These are phyloP conservation scores for Colletotrichum navitas DNA, from an alignment of 2,329 filamentous ascomycete genomes.

Conservation along the genomic window DNA sequence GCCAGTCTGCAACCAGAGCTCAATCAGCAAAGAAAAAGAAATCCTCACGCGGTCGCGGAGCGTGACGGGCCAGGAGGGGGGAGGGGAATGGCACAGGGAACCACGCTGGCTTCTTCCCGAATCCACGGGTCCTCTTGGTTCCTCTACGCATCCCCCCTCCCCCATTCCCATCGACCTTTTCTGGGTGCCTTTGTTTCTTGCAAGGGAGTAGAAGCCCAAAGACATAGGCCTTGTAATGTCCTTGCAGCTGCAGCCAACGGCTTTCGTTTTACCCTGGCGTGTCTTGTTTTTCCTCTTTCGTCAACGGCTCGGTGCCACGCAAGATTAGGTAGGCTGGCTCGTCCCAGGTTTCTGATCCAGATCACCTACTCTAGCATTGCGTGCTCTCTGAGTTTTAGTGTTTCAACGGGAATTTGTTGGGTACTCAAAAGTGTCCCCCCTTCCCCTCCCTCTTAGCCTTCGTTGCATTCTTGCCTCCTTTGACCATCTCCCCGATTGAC, in stretches of 20 bases:
- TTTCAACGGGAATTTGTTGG: background rate
- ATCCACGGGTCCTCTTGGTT: background rate
- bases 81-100: background rate
- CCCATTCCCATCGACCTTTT: background rate
- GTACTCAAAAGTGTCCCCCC: background rate
- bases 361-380: background rate
- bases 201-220: background rate
- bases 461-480: background rate
- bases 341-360: background rate
- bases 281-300: background rate
- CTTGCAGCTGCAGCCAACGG: background rate
- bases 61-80: background rate
- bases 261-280: background rate
- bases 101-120: background rate
- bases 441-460: no score
- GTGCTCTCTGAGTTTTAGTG: background rate
- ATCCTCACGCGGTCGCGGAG: background rate
- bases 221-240: background rate
- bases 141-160: background rate
- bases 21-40: background rate
- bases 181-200: background rate
- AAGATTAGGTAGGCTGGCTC: background rate
- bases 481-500: background rate
- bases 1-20: slow-evolving; percentile 7
- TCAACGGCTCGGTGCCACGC: background rate